Conservation (phyloP, 495 filamentous ascomycete species). For the Bryoglossum gracile region DNA sequence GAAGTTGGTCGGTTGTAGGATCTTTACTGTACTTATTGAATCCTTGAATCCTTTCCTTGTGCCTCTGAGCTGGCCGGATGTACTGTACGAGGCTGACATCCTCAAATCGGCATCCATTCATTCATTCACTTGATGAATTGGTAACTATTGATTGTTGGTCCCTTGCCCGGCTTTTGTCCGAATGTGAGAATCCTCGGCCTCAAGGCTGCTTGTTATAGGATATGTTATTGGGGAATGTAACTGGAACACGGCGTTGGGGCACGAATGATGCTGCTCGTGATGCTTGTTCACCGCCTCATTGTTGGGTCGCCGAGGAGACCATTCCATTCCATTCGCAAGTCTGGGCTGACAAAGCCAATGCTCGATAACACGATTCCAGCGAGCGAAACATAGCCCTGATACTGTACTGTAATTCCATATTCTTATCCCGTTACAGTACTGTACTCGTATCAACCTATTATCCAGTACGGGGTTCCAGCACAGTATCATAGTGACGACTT, state of each 20-base stretch:
- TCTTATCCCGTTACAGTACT: background rate
- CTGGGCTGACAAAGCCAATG: background rate
- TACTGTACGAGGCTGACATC: too few relatives aligned
- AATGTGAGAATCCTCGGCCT: background rate
- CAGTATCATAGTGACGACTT: too few relatives aligned
- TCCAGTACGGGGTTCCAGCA: too few relatives aligned
- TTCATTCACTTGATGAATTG: too few relatives aligned
- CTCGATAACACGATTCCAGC: background rate
- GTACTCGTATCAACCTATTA: background rate
- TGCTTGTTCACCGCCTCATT: conserved; percentile 15
- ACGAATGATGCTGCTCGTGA: conserved; percentile 1
- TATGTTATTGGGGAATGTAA: background rate
- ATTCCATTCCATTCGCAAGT: background rate
- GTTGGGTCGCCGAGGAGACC: background rate
- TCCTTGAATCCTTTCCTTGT: too few relatives aligned
- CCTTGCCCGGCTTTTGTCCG: conserved; percentile 6
- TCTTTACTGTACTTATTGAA: too few relatives aligned
- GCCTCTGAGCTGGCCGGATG: too few relatives aligned
- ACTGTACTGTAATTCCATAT: background rate
- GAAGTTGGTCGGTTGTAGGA: too few relatives aligned
- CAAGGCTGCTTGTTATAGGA: conserved; percentile 9
- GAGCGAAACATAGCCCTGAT: background rate
- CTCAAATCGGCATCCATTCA: too few relatives aligned
- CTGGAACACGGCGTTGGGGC: conserved; percentile 13
- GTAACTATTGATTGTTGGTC: too few relatives aligned